These are phyloP conservation scores for Pleurotus citrinopileatus DNA, from an alignment of 768 basidiomycete genomes.

Conservation along the genomic window DNA sequence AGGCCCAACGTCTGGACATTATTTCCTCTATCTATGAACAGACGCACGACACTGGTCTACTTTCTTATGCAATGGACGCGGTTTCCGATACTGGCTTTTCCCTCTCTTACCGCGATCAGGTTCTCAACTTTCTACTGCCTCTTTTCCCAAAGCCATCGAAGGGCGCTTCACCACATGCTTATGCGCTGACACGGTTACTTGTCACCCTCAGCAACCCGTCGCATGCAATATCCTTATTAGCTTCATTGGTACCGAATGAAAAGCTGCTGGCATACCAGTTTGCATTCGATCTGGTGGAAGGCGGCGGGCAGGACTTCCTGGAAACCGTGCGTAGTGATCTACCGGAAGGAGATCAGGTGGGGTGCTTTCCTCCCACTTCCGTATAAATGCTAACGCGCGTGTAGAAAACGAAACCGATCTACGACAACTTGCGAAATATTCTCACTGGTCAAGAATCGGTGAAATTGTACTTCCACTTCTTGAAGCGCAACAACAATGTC, in stretches of 20 bases:
- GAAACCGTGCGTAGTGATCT: conserved; percentile 68
- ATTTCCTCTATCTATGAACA: conserved; percentile 73
- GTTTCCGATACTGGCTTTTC: conserved; percentile 89
- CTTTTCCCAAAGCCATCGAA: conserved; percentile 78
- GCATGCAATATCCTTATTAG: conserved; percentile 71
- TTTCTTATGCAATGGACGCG: conserved; percentile 91
- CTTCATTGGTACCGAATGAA: conserved; percentile 67
- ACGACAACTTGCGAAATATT: conserved; percentile 78
- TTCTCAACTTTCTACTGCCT: conserved; percentile 76
- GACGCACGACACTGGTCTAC: conserved; percentile 71
- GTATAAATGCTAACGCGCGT: conserved; percentile 4
- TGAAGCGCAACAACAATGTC: conserved; percentile 90
- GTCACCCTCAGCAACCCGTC: conserved; percentile 85
- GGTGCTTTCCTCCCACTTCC: conserved; percentile 15
- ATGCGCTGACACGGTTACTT: conserved; percentile 83
- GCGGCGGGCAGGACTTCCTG: conserved; percentile 90
- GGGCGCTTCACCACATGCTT: conserved; percentile 73
- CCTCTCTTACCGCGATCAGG: conserved; percentile 79
- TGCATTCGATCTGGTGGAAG: conserved; percentile 93
- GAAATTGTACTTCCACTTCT: conserved; percentile 91
- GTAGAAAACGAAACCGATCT: conserved; percentile 59
- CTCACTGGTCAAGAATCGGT: conserved; percentile 90
- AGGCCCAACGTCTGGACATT: conserved; percentile 85
- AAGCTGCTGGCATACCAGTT: conserved; percentile 88
- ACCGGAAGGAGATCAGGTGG: conserved; percentile 65